These are phyloP conservation scores for Xerocomus amazonicus DNA, from an alignment of 1,284 basidiomycete species.

Conservation along the genomic window DNA sequence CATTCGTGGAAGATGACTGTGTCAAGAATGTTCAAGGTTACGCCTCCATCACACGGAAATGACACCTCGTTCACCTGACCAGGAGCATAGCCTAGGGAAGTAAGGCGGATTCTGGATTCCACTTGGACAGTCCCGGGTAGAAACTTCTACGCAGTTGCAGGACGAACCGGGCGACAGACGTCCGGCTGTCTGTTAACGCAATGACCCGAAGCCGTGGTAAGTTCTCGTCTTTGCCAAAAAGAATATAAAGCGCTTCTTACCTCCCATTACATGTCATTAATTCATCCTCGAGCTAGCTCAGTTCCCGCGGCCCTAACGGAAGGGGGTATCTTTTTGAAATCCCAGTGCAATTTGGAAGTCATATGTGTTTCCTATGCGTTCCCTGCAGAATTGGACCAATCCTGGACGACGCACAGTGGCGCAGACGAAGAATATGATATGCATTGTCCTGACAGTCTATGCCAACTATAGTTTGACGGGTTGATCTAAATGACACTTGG, in stretches of 20 bases:
- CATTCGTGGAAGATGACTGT: constrained; percentile 1
- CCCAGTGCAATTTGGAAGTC: constrained; percentile 5
- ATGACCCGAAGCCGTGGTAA: background rate
- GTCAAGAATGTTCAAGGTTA: background rate
- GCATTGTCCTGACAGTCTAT: background rate
- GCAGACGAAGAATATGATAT: background rate
- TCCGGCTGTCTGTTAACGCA: background rate
- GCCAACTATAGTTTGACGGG: background rate
- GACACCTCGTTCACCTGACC: constrained; percentile 5
- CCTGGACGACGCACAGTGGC: background rate
- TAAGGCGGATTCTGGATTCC: background rate
- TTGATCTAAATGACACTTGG: background rate
- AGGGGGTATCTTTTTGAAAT: background rate
- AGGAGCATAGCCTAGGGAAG: constrained; percentile 1
- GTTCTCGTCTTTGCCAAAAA: background rate
- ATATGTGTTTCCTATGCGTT: background rate
- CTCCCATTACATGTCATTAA: background rate
- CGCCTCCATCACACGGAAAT: constrained; percentile 11
- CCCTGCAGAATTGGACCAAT: background rate
- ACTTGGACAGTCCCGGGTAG: background rate
- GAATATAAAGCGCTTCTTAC: background rate
- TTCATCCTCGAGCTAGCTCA: constrained; percentile 1
- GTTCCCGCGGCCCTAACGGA: background rate
- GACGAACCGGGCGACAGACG: background rate
- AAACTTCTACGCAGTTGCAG: background rate